Base-by-base conservation (phyloP, 2,329 filamentous ascomycete species). In the Furcasterigmium sp. region DNA sequence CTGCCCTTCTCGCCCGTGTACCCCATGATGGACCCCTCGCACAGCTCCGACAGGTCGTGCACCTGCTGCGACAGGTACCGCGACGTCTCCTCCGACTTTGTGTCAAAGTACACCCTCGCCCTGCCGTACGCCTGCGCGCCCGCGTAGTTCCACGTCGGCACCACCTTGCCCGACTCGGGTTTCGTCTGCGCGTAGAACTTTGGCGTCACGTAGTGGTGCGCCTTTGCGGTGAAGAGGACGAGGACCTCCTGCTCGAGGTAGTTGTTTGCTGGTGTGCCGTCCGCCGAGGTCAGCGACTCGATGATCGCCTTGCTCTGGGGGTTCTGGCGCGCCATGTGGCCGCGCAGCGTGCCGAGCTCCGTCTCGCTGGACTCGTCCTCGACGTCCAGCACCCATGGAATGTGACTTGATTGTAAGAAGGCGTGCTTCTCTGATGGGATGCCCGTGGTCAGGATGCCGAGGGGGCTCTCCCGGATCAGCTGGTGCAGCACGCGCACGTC, bases 71-170 rank as follows among this genome's bases (percentile, higher is more conserved):
- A 47, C 9, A 86, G 57, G 43, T 76, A 84, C 0, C 48, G 46
- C 0, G 56, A 53, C 0, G 77, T 76, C 18, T 70, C 66, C 0
- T 61, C 52, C 0, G 68, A 56, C 37, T 67, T 67, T 6, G 70
- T 53, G 44, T 84, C 74, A 44, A 63, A 72, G 49, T 72, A 77
- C 4, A 85, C 60, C 0, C 48, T 74, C 1, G 76, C 75, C 2
- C 59, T 69, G 2, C 82, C 82, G 51, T 85, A 85, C 0, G 68
- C 78, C 58, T 86, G 79, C 0, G 73, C 81, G 0, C 82, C 80
- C 0, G 78, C 68, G 52, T 86, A 87, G 58, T 87, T 81, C 83
- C 82, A 86, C 0, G 82, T 87, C 1, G 81, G 81, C 5, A 84
- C 82, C 0, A 85, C 82, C 51, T 86, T 86, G 10, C 73, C 82